A percentile compares a stretch with the other conserved stretches of the same genome.
Evolutionary conservation across 768 basidiomycete species (phyloP).

Genomic region (Collybia sordida): DNA sequence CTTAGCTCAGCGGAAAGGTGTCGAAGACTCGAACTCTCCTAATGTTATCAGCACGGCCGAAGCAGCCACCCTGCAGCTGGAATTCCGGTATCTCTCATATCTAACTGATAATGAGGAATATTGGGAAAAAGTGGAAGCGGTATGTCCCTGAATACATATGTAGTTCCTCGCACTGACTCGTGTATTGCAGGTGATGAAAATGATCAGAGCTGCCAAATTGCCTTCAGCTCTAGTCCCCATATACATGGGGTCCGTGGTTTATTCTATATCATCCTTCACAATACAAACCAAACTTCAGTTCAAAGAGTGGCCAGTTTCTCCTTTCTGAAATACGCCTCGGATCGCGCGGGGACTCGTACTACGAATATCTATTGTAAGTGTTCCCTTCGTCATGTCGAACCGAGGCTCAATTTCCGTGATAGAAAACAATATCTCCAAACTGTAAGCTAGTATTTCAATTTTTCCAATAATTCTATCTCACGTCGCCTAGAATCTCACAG

Average conservation of each 20-base stretch:
- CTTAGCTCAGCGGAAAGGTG: constrained; percentile 57
- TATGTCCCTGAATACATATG: constrained; percentile 17
- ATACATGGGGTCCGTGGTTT: constrained; percentile 64
- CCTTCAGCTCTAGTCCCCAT: constrained; percentile 80
- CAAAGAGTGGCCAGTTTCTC: constrained; percentile 45
- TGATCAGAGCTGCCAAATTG: constrained; percentile 59
- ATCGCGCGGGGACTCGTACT: constrained; percentile 93
- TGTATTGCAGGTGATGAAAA: constrained; percentile 52
- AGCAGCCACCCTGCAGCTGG: constrained; percentile 84
- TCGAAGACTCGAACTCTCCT: constrained; percentile 57
- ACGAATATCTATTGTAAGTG: constrained; percentile 82
- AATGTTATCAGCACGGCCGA: constrained; percentile 82
- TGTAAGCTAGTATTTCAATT: constrained; percentile 33
- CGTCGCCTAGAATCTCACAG: constrained; percentile 60
- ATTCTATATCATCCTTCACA: not conserved
- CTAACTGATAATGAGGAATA: constrained; percentile 77
- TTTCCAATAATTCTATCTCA: not conserved
- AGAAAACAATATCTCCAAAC: constrained; percentile 87
- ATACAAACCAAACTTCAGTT: constrained; percentile 20
- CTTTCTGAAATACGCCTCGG: constrained; percentile 83
- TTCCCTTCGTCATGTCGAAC: not conserved
- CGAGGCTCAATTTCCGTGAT: not conserved
- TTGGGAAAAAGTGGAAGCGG: constrained; percentile 83
- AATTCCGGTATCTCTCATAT: constrained; percentile 81
- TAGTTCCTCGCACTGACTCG: not conserved